A percentile compares a stretch with the other conserved stretches of the same genome.
These are phyloP conservation scores for Elongisporangium anandrum DNA, from an alignment of 352 stramenopile genomes.

Conservation along the genomic window DNA sequence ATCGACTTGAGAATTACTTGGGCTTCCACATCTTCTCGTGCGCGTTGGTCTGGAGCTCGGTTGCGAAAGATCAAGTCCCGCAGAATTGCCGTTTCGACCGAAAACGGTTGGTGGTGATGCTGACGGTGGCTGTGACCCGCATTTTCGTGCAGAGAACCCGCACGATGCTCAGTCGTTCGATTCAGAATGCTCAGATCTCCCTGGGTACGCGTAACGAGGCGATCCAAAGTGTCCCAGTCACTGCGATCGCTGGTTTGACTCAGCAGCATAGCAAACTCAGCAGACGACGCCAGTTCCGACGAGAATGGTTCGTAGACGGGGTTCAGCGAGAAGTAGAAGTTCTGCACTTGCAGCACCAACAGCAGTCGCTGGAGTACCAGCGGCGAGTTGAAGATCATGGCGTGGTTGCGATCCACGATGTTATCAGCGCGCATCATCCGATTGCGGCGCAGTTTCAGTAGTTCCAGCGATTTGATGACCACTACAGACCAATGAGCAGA, in stretches of 20 bases:
- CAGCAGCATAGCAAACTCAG: conserved; percentile 77
- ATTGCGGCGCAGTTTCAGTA: conserved; percentile 84
- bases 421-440: conserved; percentile 76
- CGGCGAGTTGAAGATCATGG: conserved; percentile 86
- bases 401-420: conserved; percentile 92
- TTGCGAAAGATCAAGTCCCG: conserved; percentile 74
- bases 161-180: conserved; percentile 13
- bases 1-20: conserved; percentile 92
- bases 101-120: conserved; percentile 41
- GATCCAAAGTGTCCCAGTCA: conserved; percentile 73
- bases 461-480: conserved; percentile 92
- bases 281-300: conserved; percentile 72
- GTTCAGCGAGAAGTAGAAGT: conserved; percentile 83
- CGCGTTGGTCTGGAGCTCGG: conserved; percentile 40
- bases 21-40: conserved; percentile 60
- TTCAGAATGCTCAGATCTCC: conserved; percentile 58
- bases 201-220: conserved; percentile 37
- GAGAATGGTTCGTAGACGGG: conserved; percentile 81
- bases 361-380: conserved; percentile 72
- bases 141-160: conserved; percentile 1
- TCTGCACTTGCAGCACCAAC: conserved; percentile 73
- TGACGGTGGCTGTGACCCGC: conserved; percentile 17
- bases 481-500: conserved; percentile 33
- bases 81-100: conserved; percentile 63
- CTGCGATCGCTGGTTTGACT: conserved; percentile 68